Conservation (phyloP, 441 rosid genomes). For the Cnidoscolus chayamansa region DNA sequence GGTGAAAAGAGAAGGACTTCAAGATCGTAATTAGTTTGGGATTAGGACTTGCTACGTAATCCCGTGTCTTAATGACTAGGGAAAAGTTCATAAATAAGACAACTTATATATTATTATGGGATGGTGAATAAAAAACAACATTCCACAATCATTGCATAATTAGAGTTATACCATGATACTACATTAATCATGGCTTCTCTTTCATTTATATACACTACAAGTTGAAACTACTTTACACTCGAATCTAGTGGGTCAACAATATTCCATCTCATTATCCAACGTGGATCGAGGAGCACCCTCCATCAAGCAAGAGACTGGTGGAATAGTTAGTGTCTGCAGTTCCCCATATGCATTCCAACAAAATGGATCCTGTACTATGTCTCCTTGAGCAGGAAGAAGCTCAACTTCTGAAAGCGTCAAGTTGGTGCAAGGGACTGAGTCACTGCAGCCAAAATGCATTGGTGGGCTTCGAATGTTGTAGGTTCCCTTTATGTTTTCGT, state of each 20-base stretch:
- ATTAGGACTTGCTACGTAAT: too few species aligned
- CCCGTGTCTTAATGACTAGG: too few species aligned
- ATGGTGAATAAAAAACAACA: constrained; percentile 18
- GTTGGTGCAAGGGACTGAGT: constrained; percentile 70
- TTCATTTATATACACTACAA: constrained; percentile 14
- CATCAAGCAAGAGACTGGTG: constrained; percentile 69
- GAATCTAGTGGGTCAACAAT: constrained; percentile 31
- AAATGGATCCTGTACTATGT: constrained; percentile 54
- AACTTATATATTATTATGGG: background rate
- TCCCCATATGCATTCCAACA: constrained; percentile 92
- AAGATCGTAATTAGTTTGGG: too few species aligned
- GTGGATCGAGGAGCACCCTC: constrained; percentile 50
- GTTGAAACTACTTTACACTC: constrained; percentile 11
- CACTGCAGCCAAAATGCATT: constrained; percentile 79
- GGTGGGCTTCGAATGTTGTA: constrained; percentile 72
- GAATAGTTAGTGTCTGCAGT: constrained; percentile 54
- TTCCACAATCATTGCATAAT: constrained; percentile 22
- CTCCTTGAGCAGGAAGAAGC: constrained; percentile 68
- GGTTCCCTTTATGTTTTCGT: constrained; percentile 66
- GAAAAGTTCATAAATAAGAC: too few species aligned
- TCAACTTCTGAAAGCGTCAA: constrained; percentile 67
- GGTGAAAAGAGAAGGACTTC: too few species aligned
- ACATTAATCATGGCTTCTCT: constrained; percentile 11
- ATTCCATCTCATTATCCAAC: constrained; percentile 35
- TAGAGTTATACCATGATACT: constrained; percentile 8